These are phyloP conservation scores for Halenospora varia DNA, from an alignment of 495 filamentous ascomycete species.

Conservation along the genomic window DNA sequence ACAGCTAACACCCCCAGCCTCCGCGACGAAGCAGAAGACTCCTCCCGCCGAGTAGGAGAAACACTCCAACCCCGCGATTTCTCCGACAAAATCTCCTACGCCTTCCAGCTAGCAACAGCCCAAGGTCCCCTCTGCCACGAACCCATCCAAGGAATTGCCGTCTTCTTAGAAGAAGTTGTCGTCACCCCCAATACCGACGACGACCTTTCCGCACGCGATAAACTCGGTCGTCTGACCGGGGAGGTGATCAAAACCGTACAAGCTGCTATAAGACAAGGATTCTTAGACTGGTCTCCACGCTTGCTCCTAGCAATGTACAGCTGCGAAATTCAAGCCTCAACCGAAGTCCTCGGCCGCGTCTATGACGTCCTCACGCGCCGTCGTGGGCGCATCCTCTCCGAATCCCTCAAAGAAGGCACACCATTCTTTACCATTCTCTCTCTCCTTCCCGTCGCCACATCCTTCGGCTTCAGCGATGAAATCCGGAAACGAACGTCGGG, in stretches of 20 bases:
- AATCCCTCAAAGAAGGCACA: constrained; percentile 90
- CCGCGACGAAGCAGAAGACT: constrained; percentile 16
- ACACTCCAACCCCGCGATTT: constrained; percentile 68
- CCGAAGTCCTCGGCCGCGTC: constrained; percentile 91
- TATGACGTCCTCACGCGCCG: constrained; percentile 91
- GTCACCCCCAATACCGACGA: constrained; percentile 52
- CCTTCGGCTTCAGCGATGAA: constrained; percentile 93
- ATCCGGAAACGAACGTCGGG: constrained; percentile 93
- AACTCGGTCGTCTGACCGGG: constrained; percentile 77
- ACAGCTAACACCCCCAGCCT: constrained; percentile 26
- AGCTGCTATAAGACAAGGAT: constrained; percentile 78
- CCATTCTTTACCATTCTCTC: constrained; percentile 93
- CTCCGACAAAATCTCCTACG: constrained; percentile 84
- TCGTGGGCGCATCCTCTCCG: constrained; percentile 82
- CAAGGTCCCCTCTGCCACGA: constrained; percentile 92
- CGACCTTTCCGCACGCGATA: constrained; percentile 49
- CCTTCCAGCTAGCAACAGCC: constrained; percentile 87
- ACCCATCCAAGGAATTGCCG: constrained; percentile 87
- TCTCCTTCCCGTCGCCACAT: constrained; percentile 84
- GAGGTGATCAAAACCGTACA: constrained; percentile 87
- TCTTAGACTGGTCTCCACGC: constrained; percentile 92
- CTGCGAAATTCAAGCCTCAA: constrained; percentile 90
- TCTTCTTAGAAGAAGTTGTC: constrained; percentile 80
- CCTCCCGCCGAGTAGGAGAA: constrained; percentile 32
- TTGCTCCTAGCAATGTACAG: constrained; percentile 97